A percentile compares a stretch with the other conserved stretches of the same genome.
Conservation (phyloP, 371 early-diverging fungal genomes). For the Blastocladiella emersonii region DNA sequence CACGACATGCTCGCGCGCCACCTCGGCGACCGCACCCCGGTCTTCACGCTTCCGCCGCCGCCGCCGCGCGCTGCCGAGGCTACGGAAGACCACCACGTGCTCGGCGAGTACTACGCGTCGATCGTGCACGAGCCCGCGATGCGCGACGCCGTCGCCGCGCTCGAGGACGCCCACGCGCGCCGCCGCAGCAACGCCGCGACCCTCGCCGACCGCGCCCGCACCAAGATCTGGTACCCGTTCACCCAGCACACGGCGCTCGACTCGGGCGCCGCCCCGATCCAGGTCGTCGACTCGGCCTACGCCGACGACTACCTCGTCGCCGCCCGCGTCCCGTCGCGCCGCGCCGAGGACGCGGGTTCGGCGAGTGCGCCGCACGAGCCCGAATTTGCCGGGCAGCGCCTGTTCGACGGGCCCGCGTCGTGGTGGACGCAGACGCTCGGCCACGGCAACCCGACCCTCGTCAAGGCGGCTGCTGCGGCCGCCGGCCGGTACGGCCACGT, state of each 20-base stretch:
- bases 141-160: constrained; percentile 25
- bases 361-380: no score
- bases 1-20: constrained; percentile 32
- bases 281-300: constrained; percentile 63
- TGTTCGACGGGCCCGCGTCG: constrained; percentile 62
- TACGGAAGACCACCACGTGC: background rate
- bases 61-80: constrained; percentile 7
- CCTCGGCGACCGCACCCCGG: constrained; percentile 20
- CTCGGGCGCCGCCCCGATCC: constrained; percentile 32
- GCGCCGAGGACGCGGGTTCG: background rate
- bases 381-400: constrained; percentile 22
- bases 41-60: constrained; percentile 38
- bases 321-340: background rate
- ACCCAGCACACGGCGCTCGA: no score
- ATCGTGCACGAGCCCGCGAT: constrained; percentile 28
- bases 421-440: constrained; percentile 82
- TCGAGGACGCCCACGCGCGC: constrained; percentile 32
- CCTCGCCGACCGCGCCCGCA: constrained; percentile 38
- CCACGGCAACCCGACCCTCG: constrained; percentile 50
- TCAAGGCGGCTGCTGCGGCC: constrained; percentile 48
- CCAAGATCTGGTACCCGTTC: constrained; percentile 71
- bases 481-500: constrained; percentile 72
- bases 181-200: constrained; percentile 40
- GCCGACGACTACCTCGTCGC: constrained; percentile 43
- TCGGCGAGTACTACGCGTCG: background rate